Conservation (phyloP, 768 basidiomycete genomes). For the Mycena indigotica region DNA sequence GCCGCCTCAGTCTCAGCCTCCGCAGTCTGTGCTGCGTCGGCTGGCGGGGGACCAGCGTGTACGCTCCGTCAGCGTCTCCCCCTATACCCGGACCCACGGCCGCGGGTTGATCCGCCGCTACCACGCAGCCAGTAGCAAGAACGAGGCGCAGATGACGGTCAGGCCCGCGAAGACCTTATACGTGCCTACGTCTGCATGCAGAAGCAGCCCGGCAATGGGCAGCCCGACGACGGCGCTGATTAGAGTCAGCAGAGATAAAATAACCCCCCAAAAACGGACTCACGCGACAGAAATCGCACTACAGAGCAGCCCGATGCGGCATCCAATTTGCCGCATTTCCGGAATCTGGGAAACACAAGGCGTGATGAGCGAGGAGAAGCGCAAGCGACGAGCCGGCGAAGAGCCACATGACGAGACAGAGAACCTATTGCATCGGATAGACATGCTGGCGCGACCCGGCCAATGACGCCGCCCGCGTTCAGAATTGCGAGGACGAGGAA, state of each 20-base stretch:
- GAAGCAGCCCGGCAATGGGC: slow-evolving; percentile 62
- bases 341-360: slow-evolving; percentile 73
- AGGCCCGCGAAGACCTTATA: slow-evolving; percentile 59
- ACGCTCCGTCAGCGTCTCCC: no score
- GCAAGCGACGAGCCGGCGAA: slow-evolving; percentile 39
- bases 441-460: slow-evolving; percentile 64
- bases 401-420: slow-evolving; percentile 61
- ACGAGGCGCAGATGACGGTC: slow-evolving; percentile 61
- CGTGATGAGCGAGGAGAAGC: slow-evolving; percentile 56
- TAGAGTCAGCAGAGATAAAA: neutral
- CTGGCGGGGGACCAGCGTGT: no score
- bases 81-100: neutral
- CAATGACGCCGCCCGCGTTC: slow-evolving; percentile 68
- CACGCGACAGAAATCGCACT: slow-evolving; percentile 70
- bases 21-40: no score
- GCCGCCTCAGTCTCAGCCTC: no score
- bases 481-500: slow-evolving; percentile 67
- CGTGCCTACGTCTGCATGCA: slow-evolving; percentile 45
- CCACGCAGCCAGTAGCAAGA: slow-evolving; percentile 51
- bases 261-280: slow-evolving; percentile 40
- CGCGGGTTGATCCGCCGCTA: neutral
- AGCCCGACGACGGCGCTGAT: slow-evolving; percentile 64
- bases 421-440: slow-evolving; percentile 69
- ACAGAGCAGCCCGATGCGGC: slow-evolving; percentile 65
- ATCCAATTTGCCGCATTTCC: slow-evolving; percentile 58